These are phyloP conservation scores for Dentiscutata heterogama DNA, from an alignment of 371 early-diverging fungal species.

Conservation along the genomic window DNA sequence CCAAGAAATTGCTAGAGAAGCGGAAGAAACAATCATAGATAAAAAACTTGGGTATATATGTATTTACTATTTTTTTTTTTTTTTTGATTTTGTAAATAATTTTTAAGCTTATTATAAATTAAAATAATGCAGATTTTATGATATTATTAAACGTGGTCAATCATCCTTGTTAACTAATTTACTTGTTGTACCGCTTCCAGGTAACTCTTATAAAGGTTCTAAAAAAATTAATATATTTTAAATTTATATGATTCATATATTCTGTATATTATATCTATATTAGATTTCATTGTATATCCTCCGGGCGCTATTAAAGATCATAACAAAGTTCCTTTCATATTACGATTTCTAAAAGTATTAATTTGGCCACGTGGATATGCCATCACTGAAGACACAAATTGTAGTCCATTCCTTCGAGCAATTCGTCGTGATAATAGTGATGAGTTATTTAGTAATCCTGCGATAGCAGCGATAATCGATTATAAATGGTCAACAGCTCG, in stretches of 20 bases:
- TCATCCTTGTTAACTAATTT: not conserved
- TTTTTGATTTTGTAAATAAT: not conserved
- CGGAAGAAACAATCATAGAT: too few relatives aligned
- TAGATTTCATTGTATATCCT: slow-evolving; percentile 28
- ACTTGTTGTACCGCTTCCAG: slow-evolving; percentile 7
- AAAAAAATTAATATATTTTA: too few relatives aligned
- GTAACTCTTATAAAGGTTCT: too few relatives aligned
- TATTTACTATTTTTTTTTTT: not conserved
- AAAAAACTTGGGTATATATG: not conserved
- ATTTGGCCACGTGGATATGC: slow-evolving; percentile 24
- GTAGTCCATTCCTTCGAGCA: slow-evolving; percentile 5
- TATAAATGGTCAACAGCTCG: slow-evolving; percentile 25
- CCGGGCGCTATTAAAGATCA: not conserved
- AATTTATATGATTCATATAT: too few relatives aligned
- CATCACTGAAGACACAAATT: slow-evolving; percentile 1
- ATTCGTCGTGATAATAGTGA: slow-evolving; percentile 12
- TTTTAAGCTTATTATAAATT: not conserved
- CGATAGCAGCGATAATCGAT: slow-evolving; percentile 31
- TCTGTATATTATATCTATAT: too few relatives aligned
- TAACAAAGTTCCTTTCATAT: not conserved
- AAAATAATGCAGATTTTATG: not conserved
- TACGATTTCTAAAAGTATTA: not conserved
- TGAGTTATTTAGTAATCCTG: slow-evolving; percentile 7
- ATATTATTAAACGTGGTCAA: too few relatives aligned
- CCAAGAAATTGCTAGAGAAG: too few relatives aligned